Evolutionary conservation across 2,329 filamentous ascomycete species (phyloP).

Genomic region (Tolypocladium ophioglossoides): DNA sequence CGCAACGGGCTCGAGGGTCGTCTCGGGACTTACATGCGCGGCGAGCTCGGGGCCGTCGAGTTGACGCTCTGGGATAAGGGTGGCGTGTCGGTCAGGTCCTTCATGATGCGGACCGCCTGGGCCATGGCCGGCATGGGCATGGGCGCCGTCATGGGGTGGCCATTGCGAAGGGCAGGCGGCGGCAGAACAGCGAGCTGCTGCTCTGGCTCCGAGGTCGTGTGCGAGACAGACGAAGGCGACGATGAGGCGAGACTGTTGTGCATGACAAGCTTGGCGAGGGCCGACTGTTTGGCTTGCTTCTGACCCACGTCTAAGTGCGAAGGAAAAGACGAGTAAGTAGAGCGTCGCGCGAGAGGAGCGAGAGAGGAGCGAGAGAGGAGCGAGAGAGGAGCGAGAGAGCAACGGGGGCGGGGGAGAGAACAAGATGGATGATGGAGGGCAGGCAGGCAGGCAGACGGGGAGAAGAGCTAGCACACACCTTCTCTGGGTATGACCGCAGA

Average conservation of each 20-base stretch:
- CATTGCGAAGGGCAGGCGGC: constrained; percentile 21
- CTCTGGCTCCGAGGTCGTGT: constrained; percentile 18
- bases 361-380: constrained; percentile 1
- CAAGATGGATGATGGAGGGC: neutral
- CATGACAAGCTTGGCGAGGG: constrained; percentile 35
- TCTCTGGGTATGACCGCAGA: constrained; percentile 11
- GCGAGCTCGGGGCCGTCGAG: constrained; percentile 48
- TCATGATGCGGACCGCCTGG: constrained; percentile 29
- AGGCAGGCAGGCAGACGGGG: neutral
- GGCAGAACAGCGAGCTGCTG: constrained; percentile 21
- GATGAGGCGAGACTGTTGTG: constrained; percentile 27
- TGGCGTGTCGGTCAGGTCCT: constrained; percentile 40
- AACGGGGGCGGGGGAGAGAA: constrained; percentile 2
- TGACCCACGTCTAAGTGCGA: constrained; percentile 17
- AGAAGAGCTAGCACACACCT: constrained; percentile 9
- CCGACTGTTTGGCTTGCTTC: constrained; percentile 29
- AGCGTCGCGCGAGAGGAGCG: neutral
- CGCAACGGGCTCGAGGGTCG: neutral
- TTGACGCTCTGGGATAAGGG: constrained; percentile 45
- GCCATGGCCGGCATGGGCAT: constrained; percentile 26
- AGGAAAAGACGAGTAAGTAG: constrained; percentile 5
- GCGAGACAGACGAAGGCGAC: constrained; percentile 15
- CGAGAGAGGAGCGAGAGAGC: constrained; percentile 2
- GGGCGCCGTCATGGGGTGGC: constrained; percentile 9
- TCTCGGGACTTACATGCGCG: constrained; percentile 40